These are phyloP conservation scores for Arthroderma sp. DNA, from an alignment of 2,329 filamentous ascomycete species.

Conservation along the genomic window DNA sequence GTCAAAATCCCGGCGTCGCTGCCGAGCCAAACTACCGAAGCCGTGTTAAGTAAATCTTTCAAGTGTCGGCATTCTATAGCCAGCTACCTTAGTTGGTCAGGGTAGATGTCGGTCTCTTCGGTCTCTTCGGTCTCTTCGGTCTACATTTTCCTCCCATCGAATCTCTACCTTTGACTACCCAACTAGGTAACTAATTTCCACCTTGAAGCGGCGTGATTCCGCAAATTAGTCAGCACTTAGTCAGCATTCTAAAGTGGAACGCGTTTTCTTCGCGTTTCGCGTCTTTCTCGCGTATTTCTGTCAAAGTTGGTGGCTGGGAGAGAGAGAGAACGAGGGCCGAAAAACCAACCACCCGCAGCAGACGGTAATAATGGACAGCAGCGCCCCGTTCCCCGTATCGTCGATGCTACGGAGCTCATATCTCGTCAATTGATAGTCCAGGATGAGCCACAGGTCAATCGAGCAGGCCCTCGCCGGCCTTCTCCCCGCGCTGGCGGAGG, in stretches of 20 bases:
- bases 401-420: neutral
- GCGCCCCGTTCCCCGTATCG: neutral
- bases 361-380: neutral
- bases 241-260: neutral
- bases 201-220: too few relatives aligned
- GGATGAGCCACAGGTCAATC: constrained; percentile 59
- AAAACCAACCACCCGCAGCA: neutral
- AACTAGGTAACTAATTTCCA: too few relatives aligned
- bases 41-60: too few relatives aligned
- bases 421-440: neutral
- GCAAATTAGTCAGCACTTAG: neutral
- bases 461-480: constrained; percentile 62
- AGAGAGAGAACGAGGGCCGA: neutral
- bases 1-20: too few relatives aligned
- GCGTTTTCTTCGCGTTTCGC: too few relatives aligned
- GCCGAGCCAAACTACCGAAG: too few relatives aligned
- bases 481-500: constrained; percentile 58
- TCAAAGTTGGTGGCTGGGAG: neutral
- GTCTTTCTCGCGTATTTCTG: neutral
- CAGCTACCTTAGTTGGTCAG: too few relatives aligned
- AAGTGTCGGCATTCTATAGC: too few relatives aligned
- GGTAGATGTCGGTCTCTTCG: too few relatives aligned
- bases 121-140: too few relatives aligned
- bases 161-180: too few relatives aligned
- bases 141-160: too few relatives aligned